Conservation (phyloP, 345 rosid species). For the Lumnitzera littorea region DNA sequence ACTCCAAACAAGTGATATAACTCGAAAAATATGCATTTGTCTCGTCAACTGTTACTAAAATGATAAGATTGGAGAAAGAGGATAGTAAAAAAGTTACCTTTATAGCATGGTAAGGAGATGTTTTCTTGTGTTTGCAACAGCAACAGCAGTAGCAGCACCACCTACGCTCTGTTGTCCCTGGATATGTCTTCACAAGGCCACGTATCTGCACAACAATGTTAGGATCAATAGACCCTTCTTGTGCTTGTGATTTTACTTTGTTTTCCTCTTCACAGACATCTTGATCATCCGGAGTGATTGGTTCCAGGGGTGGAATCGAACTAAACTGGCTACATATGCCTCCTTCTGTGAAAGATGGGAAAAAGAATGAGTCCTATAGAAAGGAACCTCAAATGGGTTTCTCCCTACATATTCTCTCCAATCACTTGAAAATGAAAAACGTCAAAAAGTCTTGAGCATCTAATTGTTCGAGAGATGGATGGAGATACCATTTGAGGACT, state of each 20-base stretch:
- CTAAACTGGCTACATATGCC: constrained; percentile 69
- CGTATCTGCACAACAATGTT: constrained; percentile 74
- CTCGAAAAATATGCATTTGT: too few species aligned
- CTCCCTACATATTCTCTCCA: too few species aligned
- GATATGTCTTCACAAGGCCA: constrained; percentile 74
- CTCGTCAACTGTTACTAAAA: too few species aligned
- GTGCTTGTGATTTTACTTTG: constrained; percentile 35
- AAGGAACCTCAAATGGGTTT: not conserved
- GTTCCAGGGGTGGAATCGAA: constrained; percentile 48
- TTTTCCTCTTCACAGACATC: constrained; percentile 86
- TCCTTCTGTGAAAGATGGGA: constrained; percentile 29
- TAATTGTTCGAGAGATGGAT: too few species aligned
- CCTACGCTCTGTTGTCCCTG: constrained; percentile 31
- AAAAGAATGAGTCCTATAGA: constrained; percentile 7
- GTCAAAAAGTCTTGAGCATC: too few species aligned
- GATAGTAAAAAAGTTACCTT: constrained; percentile 31
- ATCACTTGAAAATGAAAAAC: too few species aligned
- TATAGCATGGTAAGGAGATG: constrained; percentile 72
- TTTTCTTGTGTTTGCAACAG: constrained; percentile 65
- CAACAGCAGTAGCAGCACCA: constrained; percentile 38
- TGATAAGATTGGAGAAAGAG: too few species aligned
- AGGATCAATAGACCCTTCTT: constrained; percentile 40
- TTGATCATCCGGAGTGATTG: constrained; percentile 57
- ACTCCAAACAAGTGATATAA: too few species aligned
- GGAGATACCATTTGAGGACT: too few species aligned